These are phyloP conservation scores for Tetradesmus lagerheimii DNA, from an alignment of 139 green algal genomes.

Conservation along the genomic window DNA sequence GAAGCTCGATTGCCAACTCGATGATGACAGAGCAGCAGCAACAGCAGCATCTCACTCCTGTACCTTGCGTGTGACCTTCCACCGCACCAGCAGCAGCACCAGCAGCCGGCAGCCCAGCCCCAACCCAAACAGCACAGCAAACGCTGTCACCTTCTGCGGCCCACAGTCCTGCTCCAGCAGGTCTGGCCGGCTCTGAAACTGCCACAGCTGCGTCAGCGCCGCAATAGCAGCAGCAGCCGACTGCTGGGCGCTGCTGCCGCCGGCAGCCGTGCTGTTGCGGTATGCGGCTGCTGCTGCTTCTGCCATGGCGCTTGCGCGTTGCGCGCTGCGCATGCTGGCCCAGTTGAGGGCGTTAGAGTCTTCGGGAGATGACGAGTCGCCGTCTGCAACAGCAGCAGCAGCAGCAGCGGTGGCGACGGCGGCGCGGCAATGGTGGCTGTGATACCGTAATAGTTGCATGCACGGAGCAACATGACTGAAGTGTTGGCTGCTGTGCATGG, in stretches of 20 bases:
- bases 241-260: neutral
- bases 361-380: neutral
- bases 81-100: constrained; percentile 6
- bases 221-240: neutral
- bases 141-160: neutral
- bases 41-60: neutral
- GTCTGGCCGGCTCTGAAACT: neutral
- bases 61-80: neutral
- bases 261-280: neutral
- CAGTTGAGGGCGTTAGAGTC: neutral
- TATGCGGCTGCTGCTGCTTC: constrained; percentile 11
- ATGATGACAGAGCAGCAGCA: too few relatives aligned
- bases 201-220: constrained; percentile 28
- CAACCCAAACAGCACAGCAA: constrained; percentile 23
- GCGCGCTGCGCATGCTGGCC: constrained; percentile 2
- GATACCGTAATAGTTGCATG: too few relatives aligned
- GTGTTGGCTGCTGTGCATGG: too few relatives aligned
- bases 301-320: constrained; percentile 30
- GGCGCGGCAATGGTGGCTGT: neutral
- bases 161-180: neutral
- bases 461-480: too few relatives aligned
- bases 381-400: neutral
- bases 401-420: neutral
- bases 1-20: too few relatives aligned
- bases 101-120: constrained; percentile 24